Percentiles rank a stretch among this genome's conserved stretches.
These are phyloP conservation scores for Whalleya microplaca DNA, from an alignment of 2,329 filamentous ascomycete genomes.

Conservation along the genomic window DNA sequence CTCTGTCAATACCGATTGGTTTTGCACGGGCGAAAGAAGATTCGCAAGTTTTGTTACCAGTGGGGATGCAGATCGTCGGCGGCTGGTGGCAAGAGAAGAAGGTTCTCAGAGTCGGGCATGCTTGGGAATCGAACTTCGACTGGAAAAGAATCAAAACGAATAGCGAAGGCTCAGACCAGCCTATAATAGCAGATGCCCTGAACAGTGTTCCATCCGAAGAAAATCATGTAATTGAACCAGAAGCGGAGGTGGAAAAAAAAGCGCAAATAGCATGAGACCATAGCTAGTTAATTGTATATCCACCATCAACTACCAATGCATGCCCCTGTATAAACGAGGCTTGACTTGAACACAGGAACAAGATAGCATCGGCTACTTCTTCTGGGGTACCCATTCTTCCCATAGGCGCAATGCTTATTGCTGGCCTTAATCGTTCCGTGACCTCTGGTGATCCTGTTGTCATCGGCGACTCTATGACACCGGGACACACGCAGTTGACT, in stretches of 20 bases:
- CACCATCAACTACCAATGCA: conserved; percentile 56
- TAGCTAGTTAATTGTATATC: conserved; percentile 51
- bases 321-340: conserved; percentile 57
- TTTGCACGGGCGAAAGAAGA: conserved; percentile 47
- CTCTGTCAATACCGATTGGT: conserved; percentile 55
- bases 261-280: not conserved
- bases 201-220: not conserved
- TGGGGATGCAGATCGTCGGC: conserved; percentile 60
- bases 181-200: too few relatives aligned
- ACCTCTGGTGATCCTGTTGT: conserved; percentile 46
- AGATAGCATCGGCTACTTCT: conserved; percentile 52
- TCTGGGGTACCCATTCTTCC: conserved; percentile 52
- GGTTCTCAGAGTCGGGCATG: conserved; percentile 48
- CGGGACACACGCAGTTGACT: conserved; percentile 46
- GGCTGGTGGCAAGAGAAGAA: conserved; percentile 54
- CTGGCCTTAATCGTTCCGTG: conserved; percentile 43
- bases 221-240: not conserved
- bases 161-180: too few relatives aligned
- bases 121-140: conserved; percentile 50
- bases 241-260: not conserved
- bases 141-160: conserved; percentile 40
- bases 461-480: conserved; percentile 51
- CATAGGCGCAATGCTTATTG: conserved; percentile 53
- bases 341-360: conserved; percentile 53
- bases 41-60: conserved; percentile 45